Evolutionary conservation across 306 rosid species (phyloP).

Genomic region (Geum urbanum): DNA sequence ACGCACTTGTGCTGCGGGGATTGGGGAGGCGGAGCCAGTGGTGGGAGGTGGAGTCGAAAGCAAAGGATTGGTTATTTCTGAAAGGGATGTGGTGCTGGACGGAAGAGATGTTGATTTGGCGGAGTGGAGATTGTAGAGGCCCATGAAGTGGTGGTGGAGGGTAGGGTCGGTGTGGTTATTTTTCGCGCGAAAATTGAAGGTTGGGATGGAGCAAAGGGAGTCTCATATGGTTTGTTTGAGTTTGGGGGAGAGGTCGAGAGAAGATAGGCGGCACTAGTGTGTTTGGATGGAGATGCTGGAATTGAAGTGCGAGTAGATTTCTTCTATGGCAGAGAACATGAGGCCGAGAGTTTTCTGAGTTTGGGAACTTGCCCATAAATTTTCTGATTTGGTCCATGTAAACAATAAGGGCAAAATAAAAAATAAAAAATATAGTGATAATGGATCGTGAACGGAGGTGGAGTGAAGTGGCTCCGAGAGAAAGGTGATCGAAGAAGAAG

Average conservation of each 20-base stretch:
- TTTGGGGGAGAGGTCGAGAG: conserved; percentile 32
- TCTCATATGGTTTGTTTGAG: conserved; percentile 56
- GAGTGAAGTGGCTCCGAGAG: not conserved
- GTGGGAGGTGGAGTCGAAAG: too few species aligned
- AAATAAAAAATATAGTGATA: too few species aligned
- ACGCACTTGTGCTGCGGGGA: too few species aligned
- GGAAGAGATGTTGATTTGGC: conserved; percentile 35
- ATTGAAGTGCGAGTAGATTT: conserved; percentile 42
- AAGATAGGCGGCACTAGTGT: conserved; percentile 41
- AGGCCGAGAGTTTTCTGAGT: too few species aligned
- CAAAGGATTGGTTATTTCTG: too few species aligned
- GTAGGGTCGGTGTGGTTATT: conserved; percentile 29
- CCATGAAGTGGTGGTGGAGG: conserved; percentile 56
- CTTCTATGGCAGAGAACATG: conserved; percentile 33
- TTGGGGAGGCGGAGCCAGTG: too few species aligned
- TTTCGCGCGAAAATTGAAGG: conserved; percentile 44
- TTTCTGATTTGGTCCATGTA: too few species aligned
- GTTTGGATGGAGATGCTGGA: conserved; percentile 29
- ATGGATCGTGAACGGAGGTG: too few species aligned
- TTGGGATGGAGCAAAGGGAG: conserved; percentile 57
- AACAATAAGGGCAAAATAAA: too few species aligned
- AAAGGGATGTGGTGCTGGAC: conserved; percentile 52
- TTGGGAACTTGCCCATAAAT: too few species aligned
- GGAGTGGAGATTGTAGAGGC: conserved; percentile 61
- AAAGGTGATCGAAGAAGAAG: not conserved